Evolutionary conservation across 768 basidiomycete genomes (phyloP), one percentile per base, ranked within the genome.

Genomic region (Steccherinum ochraceum): DNA sequence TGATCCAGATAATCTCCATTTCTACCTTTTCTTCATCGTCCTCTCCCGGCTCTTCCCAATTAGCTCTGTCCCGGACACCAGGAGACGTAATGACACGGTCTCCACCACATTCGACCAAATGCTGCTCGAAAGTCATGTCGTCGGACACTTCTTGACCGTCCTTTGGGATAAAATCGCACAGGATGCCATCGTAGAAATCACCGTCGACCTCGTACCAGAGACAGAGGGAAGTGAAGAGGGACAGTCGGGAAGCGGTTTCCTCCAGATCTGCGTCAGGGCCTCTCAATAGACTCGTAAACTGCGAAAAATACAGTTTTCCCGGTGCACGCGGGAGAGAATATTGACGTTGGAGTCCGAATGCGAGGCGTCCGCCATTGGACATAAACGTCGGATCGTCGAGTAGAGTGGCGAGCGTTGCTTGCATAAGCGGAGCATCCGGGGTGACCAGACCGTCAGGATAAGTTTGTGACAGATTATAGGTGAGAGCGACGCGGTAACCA

Each of bases 401-500:
- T 13, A 75, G 64, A 11, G 51, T 48, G 24, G 44, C 3, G 52
- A 66, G 46, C 56, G 57, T 21, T 45, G 48, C 23, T 24, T 43
- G 30, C 16, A 35, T 42, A 39, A 62, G 58, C 30, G 30, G 16
- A 10, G 24, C 21, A 24, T 58, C 57, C 18, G 43, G 40, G 5
- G 54, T 13, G 2, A 51, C 25, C 12, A 20, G 26, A 26, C 23
- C 25, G 16, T 7, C 7, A 35, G 30, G 30, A 35, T 7, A 16
- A 16, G 30, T 35, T 16, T 7, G 16, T 35, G 30, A 66, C 20
- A 74, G 66, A 50, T 75, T 74, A 59, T 71, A 75, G 0, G 75
- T 72, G 45, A 78, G 43, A 2, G 72, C 77, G 27, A 78, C 64
- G 2, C 78, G 69, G 30, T 69, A 59, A 0, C 77, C 76, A 0